phyloP scores from a whole-genome alignment of 305 asterid genomes.

The Fraxinus ornus region DNA sequence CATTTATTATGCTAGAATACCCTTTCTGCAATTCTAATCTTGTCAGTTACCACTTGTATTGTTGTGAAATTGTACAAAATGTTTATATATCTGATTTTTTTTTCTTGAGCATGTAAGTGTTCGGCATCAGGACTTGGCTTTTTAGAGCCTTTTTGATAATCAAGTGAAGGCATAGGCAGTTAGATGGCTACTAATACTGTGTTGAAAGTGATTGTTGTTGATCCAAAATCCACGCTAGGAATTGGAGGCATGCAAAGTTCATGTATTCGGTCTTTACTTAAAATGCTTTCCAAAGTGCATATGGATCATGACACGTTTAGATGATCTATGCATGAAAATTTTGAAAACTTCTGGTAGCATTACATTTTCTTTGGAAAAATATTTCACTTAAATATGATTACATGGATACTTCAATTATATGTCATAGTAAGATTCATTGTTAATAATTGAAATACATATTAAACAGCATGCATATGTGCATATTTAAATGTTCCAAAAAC shows the following conservation, averaged over 20 bases:
- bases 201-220: background rate
- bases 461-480: background rate
- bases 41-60: background rate
- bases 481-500: background rate
- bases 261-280: background rate
- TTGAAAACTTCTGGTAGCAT: background rate
- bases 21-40: background rate
- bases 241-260: background rate
- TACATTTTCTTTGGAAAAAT: background rate
- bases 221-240: background rate
- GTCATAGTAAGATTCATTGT: background rate
- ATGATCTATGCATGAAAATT: background rate
- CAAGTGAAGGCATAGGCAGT: background rate
- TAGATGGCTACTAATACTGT: background rate
- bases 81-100: background rate
- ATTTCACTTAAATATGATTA: background rate
- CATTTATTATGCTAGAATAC: background rate
- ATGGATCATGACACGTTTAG: background rate
- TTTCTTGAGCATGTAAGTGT: background rate
- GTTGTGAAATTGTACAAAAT: background rate
- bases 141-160: background rate
- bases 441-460: background rate
- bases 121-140: background rate
- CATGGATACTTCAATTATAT: background rate
- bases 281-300: background rate